phyloP scores from a whole-genome alignment of 2,329 filamentous ascomycete genomes.

The Scorias spongiosa region DNA sequence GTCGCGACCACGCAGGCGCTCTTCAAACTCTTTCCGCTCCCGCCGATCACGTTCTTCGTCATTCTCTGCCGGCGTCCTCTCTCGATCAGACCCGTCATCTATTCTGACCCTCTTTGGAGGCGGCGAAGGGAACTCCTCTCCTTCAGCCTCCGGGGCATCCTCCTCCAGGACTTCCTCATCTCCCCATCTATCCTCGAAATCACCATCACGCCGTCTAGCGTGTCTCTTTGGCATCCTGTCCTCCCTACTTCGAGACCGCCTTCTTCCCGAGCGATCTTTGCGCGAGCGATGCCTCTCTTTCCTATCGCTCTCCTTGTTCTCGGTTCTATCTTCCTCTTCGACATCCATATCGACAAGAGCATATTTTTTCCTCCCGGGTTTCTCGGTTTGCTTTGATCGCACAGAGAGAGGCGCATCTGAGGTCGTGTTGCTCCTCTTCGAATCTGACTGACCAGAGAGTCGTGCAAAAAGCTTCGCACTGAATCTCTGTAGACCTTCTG shows the following conservation, averaged over 20 bases:
- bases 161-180: constrained; percentile 48
- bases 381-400: constrained; percentile 13
- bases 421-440: constrained; percentile 9
- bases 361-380: constrained; percentile 34
- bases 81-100: constrained; percentile 35
- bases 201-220: constrained; percentile 33
- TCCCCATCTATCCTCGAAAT: constrained; percentile 68
- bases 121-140: constrained; percentile 50
- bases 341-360: constrained; percentile 40
- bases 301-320: constrained; percentile 6
- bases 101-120: constrained; percentile 56
- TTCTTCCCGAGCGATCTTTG: constrained; percentile 9
- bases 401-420: constrained; percentile 9
- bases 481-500: constrained; percentile 31
- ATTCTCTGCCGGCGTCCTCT: constrained; percentile 6
- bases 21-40: constrained; percentile 69
- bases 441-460: constrained; percentile 6
- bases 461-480: constrained; percentile 31
- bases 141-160: constrained; percentile 25
- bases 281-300: constrained; percentile 3
- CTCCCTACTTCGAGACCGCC: constrained; percentile 23
- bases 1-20: constrained; percentile 57
- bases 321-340: constrained; percentile 20
- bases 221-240: constrained; percentile 34
- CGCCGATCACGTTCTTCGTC: constrained; percentile 44